Percentiles rank a stretch among this genome's conserved stretches.
phyloP scores from a whole-genome alignment of 2,329 filamentous ascomycete genomes.

The Alternaria burnsii region DNA sequence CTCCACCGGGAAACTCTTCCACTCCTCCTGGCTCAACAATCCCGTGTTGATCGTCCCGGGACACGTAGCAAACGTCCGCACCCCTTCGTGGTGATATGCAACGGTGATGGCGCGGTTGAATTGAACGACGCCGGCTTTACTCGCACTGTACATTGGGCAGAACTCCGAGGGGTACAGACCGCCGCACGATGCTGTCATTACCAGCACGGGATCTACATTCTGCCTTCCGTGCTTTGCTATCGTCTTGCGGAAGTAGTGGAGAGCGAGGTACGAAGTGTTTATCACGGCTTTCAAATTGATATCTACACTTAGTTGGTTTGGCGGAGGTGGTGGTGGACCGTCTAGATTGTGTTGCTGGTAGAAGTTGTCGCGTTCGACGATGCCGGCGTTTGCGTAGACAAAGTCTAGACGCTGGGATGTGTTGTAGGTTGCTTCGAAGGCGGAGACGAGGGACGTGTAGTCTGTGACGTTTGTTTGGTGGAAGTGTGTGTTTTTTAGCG shows the following conservation, averaged over 20 bases:
- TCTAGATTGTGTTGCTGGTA: constrained; percentile 46
- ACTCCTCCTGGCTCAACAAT: constrained; percentile 43
- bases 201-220: constrained; percentile 35
- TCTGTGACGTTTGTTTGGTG: constrained; percentile 52
- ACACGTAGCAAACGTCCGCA: constrained; percentile 53
- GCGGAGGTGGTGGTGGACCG: constrained; percentile 38
- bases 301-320: constrained; percentile 49
- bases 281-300: constrained; percentile 51
- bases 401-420: constrained; percentile 54
- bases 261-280: constrained; percentile 52
- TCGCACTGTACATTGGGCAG: constrained; percentile 37
- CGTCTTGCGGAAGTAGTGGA: constrained; percentile 52
- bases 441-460: constrained; percentile 45
- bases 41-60: constrained; percentile 52
- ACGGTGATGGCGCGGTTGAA: constrained; percentile 52
- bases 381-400: constrained; percentile 60
- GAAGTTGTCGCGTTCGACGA: constrained; percentile 55
- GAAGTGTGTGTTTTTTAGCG: constrained; percentile 47
- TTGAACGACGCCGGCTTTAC: constrained; percentile 51
- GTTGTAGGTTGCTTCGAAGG: constrained; percentile 52
- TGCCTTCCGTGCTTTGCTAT: constrained; percentile 27
- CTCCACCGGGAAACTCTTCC: constrained; percentile 46
- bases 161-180: constrained; percentile 50
- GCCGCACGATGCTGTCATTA: constrained; percentile 52
- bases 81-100: constrained; percentile 45